A percentile compares a stretch with the other conserved stretches of the same genome.
Evolutionary conservation across 2,329 filamentous ascomycete species (phyloP).

Genomic region (Dactylellina sp.): DNA sequence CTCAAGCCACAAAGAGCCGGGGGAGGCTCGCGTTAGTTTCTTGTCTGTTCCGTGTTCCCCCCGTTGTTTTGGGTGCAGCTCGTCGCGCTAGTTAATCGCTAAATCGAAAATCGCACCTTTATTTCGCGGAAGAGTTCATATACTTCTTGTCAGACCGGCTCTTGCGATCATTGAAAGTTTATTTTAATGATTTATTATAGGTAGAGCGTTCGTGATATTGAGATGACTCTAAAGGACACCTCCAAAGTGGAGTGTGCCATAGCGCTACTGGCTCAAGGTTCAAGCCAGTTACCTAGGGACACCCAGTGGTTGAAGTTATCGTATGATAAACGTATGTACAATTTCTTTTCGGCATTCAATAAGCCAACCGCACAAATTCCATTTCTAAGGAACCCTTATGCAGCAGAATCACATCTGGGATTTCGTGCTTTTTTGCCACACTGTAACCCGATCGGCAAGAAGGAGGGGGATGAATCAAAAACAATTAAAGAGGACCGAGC

Average conservation of each 20-base stretch:
- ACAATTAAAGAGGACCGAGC: not conserved
- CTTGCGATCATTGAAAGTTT: not conserved
- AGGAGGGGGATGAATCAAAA: not conserved
- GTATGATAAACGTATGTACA: constrained; percentile 24
- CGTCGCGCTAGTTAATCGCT: constrained; percentile 31
- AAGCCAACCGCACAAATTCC: no score
- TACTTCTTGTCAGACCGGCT: not conserved
- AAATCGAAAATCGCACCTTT: constrained; percentile 5
- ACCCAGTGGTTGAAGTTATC: not conserved
- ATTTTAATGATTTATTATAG: not conserved
- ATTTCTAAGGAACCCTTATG: not conserved
- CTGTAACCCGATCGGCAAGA: not conserved
- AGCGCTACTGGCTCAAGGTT: not conserved
- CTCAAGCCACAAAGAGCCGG: constrained; percentile 26
- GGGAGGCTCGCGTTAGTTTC: constrained; percentile 5
- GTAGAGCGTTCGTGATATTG: not conserved
- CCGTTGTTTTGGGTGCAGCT: constrained; percentile 11
- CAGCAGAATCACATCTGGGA: not conserved
- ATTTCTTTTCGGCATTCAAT: not conserved
- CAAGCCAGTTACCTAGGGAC: not conserved
- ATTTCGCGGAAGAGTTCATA: not conserved
- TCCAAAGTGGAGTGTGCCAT: not conserved
- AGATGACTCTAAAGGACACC: not conserved
- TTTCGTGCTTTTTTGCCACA: constrained; percentile 14
- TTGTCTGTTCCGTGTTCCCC: constrained; percentile 27